phyloP scores from a whole-genome alignment of 345 rosid genomes.

The Eucalyptus cladocalyx region DNA sequence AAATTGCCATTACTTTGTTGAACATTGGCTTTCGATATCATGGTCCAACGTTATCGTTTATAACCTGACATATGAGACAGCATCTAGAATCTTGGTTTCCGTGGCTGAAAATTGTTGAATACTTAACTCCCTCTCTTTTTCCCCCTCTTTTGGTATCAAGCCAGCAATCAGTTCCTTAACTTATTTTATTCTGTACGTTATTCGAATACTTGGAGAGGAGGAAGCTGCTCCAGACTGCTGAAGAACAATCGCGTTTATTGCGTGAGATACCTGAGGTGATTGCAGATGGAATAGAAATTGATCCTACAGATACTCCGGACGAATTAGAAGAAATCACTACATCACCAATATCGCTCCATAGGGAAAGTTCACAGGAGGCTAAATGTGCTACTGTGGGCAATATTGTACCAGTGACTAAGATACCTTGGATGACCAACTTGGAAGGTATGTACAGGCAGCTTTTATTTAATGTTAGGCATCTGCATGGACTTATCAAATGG shows the following conservation, averaged over 20 bases:
- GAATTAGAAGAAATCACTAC: slow-evolving; percentile 1
- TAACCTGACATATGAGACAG: not conserved
- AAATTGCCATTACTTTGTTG: not conserved
- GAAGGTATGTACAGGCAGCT: not conserved
- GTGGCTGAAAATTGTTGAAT: not conserved
- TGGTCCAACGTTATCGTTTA: not conserved
- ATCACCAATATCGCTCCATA: slow-evolving; percentile 7
- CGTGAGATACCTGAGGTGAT: slow-evolving; percentile 51
- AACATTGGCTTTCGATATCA: not conserved
- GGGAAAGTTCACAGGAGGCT: slow-evolving; percentile 13
- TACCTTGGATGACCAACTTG: not conserved
- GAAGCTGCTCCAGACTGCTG: slow-evolving; percentile 51
- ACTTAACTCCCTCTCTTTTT: not conserved
- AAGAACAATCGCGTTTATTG: slow-evolving; percentile 55
- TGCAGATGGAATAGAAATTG: slow-evolving; percentile 40
- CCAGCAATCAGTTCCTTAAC: slow-evolving; percentile 35
- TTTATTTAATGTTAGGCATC: not conserved
- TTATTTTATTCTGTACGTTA: slow-evolving; percentile 30
- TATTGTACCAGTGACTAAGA: not conserved
- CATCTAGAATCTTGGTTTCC: not conserved
- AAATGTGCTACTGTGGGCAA: not conserved
- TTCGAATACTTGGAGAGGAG: slow-evolving; percentile 65
- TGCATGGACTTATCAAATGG: not conserved
- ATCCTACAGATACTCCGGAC: slow-evolving; percentile 16
- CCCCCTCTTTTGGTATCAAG: not conserved